Conservation (phyloP, 768 basidiomycete species). For the Multifurca ochricompacta region DNA sequence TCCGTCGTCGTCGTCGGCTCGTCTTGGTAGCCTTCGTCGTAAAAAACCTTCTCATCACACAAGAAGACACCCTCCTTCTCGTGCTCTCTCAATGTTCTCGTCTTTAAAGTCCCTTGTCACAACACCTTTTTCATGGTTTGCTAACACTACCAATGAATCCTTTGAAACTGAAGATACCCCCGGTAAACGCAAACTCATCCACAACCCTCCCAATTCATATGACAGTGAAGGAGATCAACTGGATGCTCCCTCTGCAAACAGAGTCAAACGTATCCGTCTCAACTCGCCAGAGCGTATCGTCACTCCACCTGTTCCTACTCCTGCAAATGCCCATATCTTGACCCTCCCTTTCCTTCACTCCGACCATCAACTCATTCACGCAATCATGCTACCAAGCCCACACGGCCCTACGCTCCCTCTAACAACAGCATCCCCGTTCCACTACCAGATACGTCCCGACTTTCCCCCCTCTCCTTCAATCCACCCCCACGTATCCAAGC, state of each 20-base stretch:
- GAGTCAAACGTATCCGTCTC: slow-evolving; percentile 27
- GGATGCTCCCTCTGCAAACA: background rate
- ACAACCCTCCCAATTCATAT: background rate
- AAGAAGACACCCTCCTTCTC: slow-evolving; percentile 21
- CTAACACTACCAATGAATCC: slow-evolving; percentile 17
- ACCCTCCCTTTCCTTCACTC: slow-evolving; percentile 18
- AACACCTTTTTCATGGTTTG: slow-evolving; percentile 29
- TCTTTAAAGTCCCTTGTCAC: slow-evolving; percentile 31
- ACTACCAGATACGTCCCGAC: slow-evolving; percentile 18
- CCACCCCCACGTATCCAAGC: background rate
- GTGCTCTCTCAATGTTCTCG: slow-evolving; percentile 28
- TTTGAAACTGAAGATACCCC: slow-evolving; percentile 26
- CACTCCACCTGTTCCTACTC: background rate
- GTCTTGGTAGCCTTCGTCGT: slow-evolving; percentile 11
- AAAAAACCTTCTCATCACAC: slow-evolving; percentile 19
- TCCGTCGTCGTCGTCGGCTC: slow-evolving; percentile 20
- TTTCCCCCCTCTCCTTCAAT: slow-evolving; percentile 2
- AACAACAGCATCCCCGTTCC: slow-evolving; percentile 15
- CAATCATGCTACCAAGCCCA: slow-evolving; percentile 1
- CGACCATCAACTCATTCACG: slow-evolving; percentile 3
- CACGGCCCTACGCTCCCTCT: slow-evolving; percentile 13
- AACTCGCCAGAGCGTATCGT: slow-evolving; percentile 5
- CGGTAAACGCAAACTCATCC: slow-evolving; percentile 29
- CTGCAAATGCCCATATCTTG: slow-evolving; percentile 9
- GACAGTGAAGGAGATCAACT: slow-evolving; percentile 20